Conservation (phyloP, 345 rosid genomes). For the Anacardium occidentale region DNA sequence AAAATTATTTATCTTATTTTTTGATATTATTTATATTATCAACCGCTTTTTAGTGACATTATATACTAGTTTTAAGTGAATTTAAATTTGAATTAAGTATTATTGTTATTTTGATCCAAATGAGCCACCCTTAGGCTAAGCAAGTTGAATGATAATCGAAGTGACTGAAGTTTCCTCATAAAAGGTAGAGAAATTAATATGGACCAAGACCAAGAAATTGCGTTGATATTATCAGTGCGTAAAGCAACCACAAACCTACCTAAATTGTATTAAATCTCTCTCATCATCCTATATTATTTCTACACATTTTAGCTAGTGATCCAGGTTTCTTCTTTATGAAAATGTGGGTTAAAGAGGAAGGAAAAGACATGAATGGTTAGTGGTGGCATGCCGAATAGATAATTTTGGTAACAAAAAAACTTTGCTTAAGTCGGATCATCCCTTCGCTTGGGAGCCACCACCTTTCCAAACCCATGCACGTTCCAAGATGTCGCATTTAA, state of each 20-base stretch:
- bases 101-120: too few relatives aligned
- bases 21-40: too few relatives aligned
- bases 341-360: constrained; percentile 21
- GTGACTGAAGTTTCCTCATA: background rate
- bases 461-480: constrained; percentile 10
- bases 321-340: constrained; percentile 3
- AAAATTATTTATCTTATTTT: too few relatives aligned
- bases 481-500: constrained; percentile 13
- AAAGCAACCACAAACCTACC: constrained; percentile 20
- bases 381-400: background rate
- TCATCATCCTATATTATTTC: constrained; percentile 10
- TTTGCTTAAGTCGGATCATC: too few relatives aligned
- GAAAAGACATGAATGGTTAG: constrained; percentile 8
- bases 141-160: constrained; percentile 10
- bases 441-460: too few relatives aligned
- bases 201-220: constrained; percentile 11
- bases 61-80: too few relatives aligned
- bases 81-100: too few relatives aligned
- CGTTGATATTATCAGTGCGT: background rate
- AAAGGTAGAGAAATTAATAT: constrained; percentile 21
- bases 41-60: too few relatives aligned
- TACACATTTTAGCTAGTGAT: constrained; percentile 15
- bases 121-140: too few relatives aligned
- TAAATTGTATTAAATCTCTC: background rate
- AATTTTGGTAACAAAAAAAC: too few relatives aligned